Percentiles rank a stretch among this genome's conserved stretches.
phyloP scores from a whole-genome alignment of 208 protist species.

The Trypanosoma theileri region DNA sequence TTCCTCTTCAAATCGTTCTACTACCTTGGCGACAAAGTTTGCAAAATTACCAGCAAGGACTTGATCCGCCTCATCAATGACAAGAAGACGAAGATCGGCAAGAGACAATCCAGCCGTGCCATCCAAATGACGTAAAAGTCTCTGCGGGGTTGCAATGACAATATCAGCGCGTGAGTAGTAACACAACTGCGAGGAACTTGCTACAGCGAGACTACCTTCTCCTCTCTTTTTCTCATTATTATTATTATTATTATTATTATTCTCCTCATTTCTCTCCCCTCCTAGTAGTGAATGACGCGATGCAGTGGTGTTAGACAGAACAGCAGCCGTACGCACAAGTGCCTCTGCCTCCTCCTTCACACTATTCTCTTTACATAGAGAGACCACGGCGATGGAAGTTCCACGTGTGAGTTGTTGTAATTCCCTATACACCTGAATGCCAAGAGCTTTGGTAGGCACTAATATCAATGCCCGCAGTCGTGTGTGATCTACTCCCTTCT shows the following conservation, averaged over 20 bases:
- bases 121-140: slow-evolving; percentile 79
- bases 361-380: slow-evolving; percentile 51
- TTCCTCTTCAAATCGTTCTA: slow-evolving; percentile 75
- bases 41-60: slow-evolving; percentile 81
- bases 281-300: background rate
- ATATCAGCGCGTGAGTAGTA: slow-evolving; percentile 82
- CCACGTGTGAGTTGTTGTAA: slow-evolving; percentile 56
- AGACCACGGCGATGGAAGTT: slow-evolving; percentile 66
- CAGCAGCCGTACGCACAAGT: slow-evolving; percentile 50
- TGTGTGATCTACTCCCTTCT: slow-evolving; percentile 58
- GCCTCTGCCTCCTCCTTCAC: slow-evolving; percentile 45
- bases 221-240: background rate
- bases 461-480: slow-evolving; percentile 76
- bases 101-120: slow-evolving; percentile 61
- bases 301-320: background rate
- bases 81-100: slow-evolving; percentile 60
- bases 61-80: slow-evolving; percentile 91
- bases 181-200: slow-evolving; percentile 1
- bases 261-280: background rate
- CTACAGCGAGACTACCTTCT: too few species aligned
- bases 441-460: slow-evolving; percentile 79
- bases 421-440: slow-evolving; percentile 77
- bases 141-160: slow-evolving; percentile 81
- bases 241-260: background rate
- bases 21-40: slow-evolving; percentile 74